Conservation (phyloP, 139 green algal species). For the Chlorella sp. region DNA sequence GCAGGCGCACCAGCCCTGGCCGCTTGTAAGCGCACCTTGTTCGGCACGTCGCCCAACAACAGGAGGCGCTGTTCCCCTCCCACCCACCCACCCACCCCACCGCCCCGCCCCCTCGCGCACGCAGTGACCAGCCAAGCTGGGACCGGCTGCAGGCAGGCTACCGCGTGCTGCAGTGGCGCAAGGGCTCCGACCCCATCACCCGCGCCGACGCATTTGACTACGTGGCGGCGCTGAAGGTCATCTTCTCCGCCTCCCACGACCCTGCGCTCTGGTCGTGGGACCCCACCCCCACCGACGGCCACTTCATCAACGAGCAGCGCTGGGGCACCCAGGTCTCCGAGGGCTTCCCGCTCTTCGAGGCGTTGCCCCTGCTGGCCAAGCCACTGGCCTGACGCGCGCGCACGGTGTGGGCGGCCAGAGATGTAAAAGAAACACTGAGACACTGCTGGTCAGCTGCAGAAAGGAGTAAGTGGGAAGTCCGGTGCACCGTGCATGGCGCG, state of each 20-base stretch:
- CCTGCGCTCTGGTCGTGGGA: background rate
- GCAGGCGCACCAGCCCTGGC: too few relatives aligned
- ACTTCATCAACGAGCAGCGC: conserved; percentile 30
- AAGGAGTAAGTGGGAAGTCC: too few relatives aligned
- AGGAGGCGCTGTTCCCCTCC: too few relatives aligned
- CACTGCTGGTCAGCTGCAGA: too few relatives aligned
- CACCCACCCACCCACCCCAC: background rate
- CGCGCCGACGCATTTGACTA: conserved; percentile 26
- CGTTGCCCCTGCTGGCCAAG: conserved; percentile 30
- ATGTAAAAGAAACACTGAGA: too few relatives aligned
- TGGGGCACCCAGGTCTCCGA: conserved; percentile 22
- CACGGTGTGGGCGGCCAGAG: background rate
- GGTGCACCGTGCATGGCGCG: too few relatives aligned
- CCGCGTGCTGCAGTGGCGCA: conserved; percentile 29
- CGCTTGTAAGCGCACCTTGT: too few relatives aligned
- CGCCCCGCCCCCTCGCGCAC: too few relatives aligned
- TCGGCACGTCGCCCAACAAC: too few relatives aligned
- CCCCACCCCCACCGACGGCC: conserved; percentile 12
- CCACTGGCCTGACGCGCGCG: conserved; percentile 16
- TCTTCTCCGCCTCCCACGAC: conserved; percentile 24
- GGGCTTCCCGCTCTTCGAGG: conserved; percentile 27
- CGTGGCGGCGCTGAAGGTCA: conserved; percentile 30
- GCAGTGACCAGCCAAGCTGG: too few relatives aligned
- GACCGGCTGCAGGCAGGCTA: conserved; percentile 18
- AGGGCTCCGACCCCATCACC: conserved; percentile 52